These are phyloP conservation scores for Conticribra guillardii DNA, from an alignment of 108 stramenopile species.

Conservation along the genomic window DNA sequence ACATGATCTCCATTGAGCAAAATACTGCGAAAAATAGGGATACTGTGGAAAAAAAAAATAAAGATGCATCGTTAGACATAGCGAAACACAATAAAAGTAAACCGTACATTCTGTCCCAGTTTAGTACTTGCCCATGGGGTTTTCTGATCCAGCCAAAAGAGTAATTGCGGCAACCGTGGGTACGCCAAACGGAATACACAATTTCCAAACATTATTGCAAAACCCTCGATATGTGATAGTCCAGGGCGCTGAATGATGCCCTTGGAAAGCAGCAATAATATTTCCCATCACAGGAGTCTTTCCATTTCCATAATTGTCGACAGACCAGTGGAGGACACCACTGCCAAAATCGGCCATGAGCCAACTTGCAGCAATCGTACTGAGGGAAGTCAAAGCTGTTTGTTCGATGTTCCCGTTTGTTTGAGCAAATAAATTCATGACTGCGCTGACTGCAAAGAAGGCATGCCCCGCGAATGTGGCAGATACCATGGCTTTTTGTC, in stretches of 20 bases:
- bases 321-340: conserved; percentile 92
- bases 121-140: conserved; percentile 42
- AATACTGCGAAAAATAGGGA: conserved; percentile 74
- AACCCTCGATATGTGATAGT: conserved; percentile 93
- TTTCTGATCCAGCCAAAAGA: conserved; percentile 46
- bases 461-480: conserved; percentile 68
- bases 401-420: conserved; percentile 42
- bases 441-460: conserved; percentile 45
- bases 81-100: conserved; percentile 1
- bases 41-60: conserved; percentile 18
- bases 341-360: conserved; percentile 83
- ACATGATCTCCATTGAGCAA: conserved; percentile 74
- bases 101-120: background rate
- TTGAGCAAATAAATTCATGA: conserved; percentile 35
- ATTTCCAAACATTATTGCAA: conserved; percentile 93
- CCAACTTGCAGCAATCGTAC: conserved; percentile 59
- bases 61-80: too few relatives aligned
- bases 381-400: conserved; percentile 36
- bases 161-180: conserved; percentile 62
- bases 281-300: conserved; percentile 91
- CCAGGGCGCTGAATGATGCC: conserved; percentile 95
- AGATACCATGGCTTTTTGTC: conserved; percentile 64
- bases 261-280: conserved; percentile 95
- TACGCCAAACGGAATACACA: conserved; percentile 82
- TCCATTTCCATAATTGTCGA: conserved; percentile 95